A percentile compares a stretch with the other conserved stretches of the same genome.
Evolutionary conservation across 2,329 filamentous ascomycete genomes (phyloP).

Genomic region (Stagonosporopsis rhizophila): DNA sequence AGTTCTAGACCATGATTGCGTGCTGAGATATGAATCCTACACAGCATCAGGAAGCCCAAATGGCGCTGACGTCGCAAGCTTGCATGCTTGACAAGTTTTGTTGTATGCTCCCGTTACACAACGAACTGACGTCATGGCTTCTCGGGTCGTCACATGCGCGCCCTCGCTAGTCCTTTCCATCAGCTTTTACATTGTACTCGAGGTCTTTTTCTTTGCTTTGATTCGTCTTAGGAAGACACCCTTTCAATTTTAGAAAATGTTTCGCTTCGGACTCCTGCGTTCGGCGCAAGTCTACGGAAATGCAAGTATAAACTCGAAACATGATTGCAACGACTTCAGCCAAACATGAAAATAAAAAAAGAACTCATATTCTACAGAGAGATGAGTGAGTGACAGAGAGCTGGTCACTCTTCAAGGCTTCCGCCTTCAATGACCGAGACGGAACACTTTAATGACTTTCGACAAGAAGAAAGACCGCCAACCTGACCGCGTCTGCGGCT

Average conservation of each 20-base stretch:
- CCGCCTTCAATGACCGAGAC: background rate
- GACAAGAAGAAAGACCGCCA: background rate
- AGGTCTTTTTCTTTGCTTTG: background rate
- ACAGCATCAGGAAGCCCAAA: background rate
- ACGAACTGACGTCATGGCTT: background rate
- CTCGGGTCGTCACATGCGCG: background rate
- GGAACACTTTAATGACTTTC: background rate
- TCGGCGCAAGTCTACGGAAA: background rate
- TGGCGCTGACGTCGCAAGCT: background rate
- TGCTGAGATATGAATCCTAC: constrained; percentile 1
- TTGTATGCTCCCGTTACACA: background rate
- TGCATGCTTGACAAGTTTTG: background rate
- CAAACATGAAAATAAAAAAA: too few species aligned
- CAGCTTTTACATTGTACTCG: background rate
- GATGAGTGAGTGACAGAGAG: background rate
- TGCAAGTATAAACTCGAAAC: background rate
- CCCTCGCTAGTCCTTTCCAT: background rate
- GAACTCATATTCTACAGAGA: too few species aligned
- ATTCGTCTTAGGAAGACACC: too few species aligned
- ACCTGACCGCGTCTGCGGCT: background rate
- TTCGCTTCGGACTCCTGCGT: background rate
- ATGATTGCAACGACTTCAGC: too few species aligned
- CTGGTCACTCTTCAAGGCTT: background rate
- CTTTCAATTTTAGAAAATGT: too few species aligned
- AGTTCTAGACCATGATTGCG: constrained; percentile 9